Evolutionary conservation across 2,329 filamentous ascomycete species (phyloP).

Genomic region (Xylaria sp.): DNA sequence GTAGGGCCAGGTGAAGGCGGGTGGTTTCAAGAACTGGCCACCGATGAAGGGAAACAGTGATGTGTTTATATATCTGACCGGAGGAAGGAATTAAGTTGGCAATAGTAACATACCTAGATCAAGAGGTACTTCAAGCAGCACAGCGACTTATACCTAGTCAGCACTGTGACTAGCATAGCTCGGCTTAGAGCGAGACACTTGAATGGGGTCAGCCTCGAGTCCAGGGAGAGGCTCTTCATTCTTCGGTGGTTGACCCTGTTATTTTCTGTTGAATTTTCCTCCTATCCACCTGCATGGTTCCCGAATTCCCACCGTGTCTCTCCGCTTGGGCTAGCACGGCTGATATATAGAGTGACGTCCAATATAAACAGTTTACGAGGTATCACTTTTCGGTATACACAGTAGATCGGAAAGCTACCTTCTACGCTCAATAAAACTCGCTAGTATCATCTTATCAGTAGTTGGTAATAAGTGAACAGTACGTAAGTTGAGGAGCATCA

Average conservation of each 20-base stretch:
- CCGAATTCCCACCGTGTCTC: background rate
- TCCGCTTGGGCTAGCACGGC: background rate
- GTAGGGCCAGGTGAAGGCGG: slow-evolving; percentile 11
- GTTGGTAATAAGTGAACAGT: background rate
- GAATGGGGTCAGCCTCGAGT: slow-evolving; percentile 10
- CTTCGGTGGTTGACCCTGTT: background rate
- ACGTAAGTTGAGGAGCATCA: slow-evolving; percentile 1
- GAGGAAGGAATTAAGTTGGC: slow-evolving; percentile 8
- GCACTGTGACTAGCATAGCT: slow-evolving; percentile 4
- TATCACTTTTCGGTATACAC: slow-evolving; percentile 2
- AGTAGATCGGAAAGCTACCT: background rate
- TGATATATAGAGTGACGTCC: background rate
- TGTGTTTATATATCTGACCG: slow-evolving; percentile 23
- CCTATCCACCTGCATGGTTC: background rate
- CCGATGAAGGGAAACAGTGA: slow-evolving; percentile 1
- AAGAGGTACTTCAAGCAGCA: slow-evolving; percentile 8
- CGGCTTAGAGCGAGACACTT: background rate
- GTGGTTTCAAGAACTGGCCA: background rate
- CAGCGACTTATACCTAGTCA: background rate
- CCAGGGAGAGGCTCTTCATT: slow-evolving; percentile 17
- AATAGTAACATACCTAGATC: slow-evolving; percentile 4
- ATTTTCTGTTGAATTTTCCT: background rate
- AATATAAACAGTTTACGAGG: background rate
- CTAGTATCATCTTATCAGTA: background rate
- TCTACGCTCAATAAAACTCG: background rate